Base-by-base conservation (phyloP, 352 stramenopile species). In the Globisporangium iwayamae region DNA sequence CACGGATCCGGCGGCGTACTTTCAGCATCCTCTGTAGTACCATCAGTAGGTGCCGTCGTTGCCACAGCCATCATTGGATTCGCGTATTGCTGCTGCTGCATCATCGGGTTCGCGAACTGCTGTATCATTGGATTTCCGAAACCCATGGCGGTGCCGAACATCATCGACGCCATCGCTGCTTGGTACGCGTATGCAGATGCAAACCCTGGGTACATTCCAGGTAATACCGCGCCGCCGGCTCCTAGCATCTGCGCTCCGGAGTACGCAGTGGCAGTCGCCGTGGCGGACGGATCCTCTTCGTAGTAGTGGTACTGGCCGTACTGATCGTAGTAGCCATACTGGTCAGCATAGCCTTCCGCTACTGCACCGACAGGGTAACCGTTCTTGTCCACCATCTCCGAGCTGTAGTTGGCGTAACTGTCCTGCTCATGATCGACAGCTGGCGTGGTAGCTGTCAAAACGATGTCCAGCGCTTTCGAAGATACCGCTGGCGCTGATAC, bases 231-330 rank as follows among this genome's bases (percentile, higher is more conserved):
- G 25, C 68, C 66, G 11, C 52, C 61, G 7, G 63, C 45, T 4
- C 50, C 64, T 71, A 78, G 79, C 59, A 60, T 67, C 7, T 52
- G 47, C 10, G 65, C 67, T 71, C 62, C 62, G 68, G 51, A 25
- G 50, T 56, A 62, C 47, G 20, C 34, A 46, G 54, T 56, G n/a
- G 71, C 55, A 18, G 43, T 56, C 2, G 60, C 50, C 25, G 43
- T 52, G 18, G 66, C 46, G 8, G 46, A 53, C 5, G 39, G 50
- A 28, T 74, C 65, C 22, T 84, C 69, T 20, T 94, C 78, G 66
- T 94, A 91, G 62, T 94, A 94, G 62, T 92, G 83, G 39, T 94
- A 93, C 63, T 91, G 79, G 30, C 85, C 85, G 53, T 76, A 83
- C 30, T 84, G 75, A 71, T 93, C 83, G 67, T 93, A 94, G 71